Evolutionary conservation across 176 grass and related monocot genomes (phyloP).

Genomic region (Avena atlantica): DNA sequence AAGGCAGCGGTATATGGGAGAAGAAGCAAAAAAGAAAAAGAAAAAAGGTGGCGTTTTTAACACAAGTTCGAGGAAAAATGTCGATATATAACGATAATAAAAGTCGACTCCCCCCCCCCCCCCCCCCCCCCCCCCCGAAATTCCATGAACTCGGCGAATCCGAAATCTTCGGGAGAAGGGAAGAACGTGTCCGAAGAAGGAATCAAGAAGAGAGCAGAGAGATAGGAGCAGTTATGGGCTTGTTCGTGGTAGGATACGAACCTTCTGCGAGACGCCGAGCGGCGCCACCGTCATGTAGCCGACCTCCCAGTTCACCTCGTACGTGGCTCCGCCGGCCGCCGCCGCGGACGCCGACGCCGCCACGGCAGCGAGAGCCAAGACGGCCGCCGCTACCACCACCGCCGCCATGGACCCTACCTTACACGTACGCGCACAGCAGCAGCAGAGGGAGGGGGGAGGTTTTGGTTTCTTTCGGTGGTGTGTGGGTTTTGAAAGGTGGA

Average conservation of each 20-base stretch:
- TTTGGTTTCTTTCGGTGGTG: constrained; percentile 34
- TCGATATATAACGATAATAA: neutral
- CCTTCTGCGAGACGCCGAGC: constrained; percentile 75
- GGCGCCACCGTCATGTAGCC: constrained; percentile 77
- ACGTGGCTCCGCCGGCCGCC: constrained; percentile 6
- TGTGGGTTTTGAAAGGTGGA: constrained; percentile 44
- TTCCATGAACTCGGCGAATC: neutral
- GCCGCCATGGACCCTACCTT: neutral
- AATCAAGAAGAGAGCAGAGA: constrained; percentile 2
- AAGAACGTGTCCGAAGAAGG: constrained; percentile 18
- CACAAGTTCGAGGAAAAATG: constrained; percentile 11
- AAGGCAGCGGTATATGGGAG: neutral
- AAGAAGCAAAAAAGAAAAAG: neutral
- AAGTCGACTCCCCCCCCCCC: neutral
- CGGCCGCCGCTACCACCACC: constrained; percentile 6
- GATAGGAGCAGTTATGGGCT: neutral
- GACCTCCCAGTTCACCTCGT: constrained; percentile 66
- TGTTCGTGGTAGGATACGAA: neutral
- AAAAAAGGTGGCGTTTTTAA: constrained; percentile 29
- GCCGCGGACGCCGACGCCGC: constrained; percentile 7
- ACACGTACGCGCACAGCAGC: neutral
- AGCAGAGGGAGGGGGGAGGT: neutral
- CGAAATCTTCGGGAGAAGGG: neutral
- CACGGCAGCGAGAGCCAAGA: constrained; percentile 36
- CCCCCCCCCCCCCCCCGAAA: neutral